Conservation (phyloP, 148 eudicot species). For the Rhododendron williamsianum region DNA sequence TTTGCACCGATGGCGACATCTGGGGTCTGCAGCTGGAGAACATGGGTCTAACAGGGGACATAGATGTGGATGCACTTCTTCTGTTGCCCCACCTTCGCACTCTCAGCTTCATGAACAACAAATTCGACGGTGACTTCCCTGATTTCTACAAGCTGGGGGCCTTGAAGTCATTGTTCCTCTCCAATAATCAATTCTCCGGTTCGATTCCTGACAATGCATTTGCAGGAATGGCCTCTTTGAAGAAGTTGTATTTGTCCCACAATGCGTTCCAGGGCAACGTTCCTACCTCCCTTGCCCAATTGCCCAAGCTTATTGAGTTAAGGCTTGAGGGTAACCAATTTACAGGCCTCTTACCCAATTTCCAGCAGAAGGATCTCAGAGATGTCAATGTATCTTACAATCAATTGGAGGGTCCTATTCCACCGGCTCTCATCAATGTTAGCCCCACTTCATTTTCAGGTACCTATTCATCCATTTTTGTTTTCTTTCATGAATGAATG, state of each 20-base stretch:
- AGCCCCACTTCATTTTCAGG: slow-evolving; percentile 26
- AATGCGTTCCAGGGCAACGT: slow-evolving; percentile 57
- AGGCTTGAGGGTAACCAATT: slow-evolving; percentile 64
- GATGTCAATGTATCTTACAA: slow-evolving; percentile 54
- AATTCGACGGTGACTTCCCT: slow-evolving; percentile 55
- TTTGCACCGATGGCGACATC: slow-evolving; percentile 41
- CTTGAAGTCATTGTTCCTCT: slow-evolving; percentile 45
- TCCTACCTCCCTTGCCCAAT: slow-evolving; percentile 45
- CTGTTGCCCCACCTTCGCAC: slow-evolving; percentile 41
- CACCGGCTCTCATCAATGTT: slow-evolving; percentile 29
- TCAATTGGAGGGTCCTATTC: slow-evolving; percentile 66
- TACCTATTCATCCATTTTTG: neutral
- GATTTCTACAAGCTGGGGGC: slow-evolving; percentile 35
- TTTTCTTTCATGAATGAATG: neutral
- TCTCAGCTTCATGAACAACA: slow-evolving; percentile 59
- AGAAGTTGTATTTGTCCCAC: slow-evolving; percentile 52
- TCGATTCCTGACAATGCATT: slow-evolving; percentile 61
- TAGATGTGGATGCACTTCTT: slow-evolving; percentile 45
- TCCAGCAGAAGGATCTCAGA: slow-evolving; percentile 25
- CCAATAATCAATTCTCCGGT: slow-evolving; percentile 60
- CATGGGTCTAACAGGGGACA: slow-evolving; percentile 49
- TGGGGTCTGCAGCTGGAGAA: slow-evolving; percentile 75
- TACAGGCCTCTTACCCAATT: slow-evolving; percentile 49
- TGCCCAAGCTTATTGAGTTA: slow-evolving; percentile 52
- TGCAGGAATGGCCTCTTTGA: slow-evolving; percentile 54